Evolutionary conservation across 1,284 basidiomycete species (phyloP).

Genomic region (Porogramme epimiltina): DNA sequence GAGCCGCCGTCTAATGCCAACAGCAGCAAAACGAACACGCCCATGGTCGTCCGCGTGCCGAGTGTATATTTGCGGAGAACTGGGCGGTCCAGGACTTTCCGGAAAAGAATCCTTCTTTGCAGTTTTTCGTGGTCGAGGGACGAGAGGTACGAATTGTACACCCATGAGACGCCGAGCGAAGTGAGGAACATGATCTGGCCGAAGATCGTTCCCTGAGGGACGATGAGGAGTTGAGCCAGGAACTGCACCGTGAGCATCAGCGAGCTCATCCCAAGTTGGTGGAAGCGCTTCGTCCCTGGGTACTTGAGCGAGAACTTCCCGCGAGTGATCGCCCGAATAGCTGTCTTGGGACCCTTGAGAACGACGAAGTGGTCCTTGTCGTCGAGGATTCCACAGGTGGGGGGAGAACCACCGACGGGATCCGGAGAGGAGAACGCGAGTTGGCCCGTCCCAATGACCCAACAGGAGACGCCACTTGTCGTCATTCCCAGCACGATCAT

Average conservation of each 20-base stretch:
- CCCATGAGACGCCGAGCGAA: conserved; percentile 13
- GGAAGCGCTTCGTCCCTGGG: conserved; percentile 2
- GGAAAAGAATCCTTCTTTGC: conserved; percentile 8
- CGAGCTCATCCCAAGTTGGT: conserved; percentile 8
- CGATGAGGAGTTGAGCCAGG: conserved; percentile 13
- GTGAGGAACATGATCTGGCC: conserved; percentile 15
- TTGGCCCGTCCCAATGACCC: conserved; percentile 6
- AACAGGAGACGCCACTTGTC: conserved; percentile 9
- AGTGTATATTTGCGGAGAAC: conserved; percentile 3
- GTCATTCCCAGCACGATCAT: conserved; percentile 15
- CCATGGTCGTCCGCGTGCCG: conserved; percentile 8
- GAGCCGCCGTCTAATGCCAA: neutral
- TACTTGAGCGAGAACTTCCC: conserved; percentile 10
- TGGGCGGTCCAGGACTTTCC: neutral
- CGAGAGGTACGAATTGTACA: conserved; percentile 15
- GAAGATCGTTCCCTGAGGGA: conserved; percentile 11
- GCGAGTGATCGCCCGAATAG: conserved; percentile 9
- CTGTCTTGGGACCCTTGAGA: conserved; percentile 6
- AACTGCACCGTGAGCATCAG: conserved; percentile 13
- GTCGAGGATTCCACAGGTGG: conserved; percentile 4
- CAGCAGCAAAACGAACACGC: conserved; percentile 7
- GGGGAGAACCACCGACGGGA: conserved; percentile 1
- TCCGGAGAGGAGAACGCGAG: conserved; percentile 6
- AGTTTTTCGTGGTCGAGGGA: conserved; percentile 9
- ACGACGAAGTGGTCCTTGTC: conserved; percentile 4